phyloP scores from a whole-genome alignment of 2,329 filamentous ascomycete species.

The Neonectria ditissima region DNA sequence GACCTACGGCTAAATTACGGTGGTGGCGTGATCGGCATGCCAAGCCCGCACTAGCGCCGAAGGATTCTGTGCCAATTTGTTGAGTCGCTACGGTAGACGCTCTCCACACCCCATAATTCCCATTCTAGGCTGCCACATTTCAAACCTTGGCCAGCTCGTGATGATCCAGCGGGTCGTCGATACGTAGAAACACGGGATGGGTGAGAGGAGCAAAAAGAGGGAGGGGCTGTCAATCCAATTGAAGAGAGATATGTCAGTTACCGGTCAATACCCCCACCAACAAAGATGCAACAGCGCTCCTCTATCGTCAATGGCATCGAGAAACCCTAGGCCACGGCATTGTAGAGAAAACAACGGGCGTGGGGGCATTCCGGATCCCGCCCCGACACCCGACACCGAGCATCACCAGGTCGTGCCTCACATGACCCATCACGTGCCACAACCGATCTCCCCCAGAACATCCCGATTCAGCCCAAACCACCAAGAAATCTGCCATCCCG shows the following conservation, averaged over 20 bases:
- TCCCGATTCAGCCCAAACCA: constrained; percentile 35
- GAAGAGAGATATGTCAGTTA: no score
- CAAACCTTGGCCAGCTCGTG: constrained; percentile 5
- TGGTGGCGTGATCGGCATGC: no score
- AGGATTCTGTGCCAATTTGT: no score
- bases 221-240: no score
- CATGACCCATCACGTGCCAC: constrained; percentile 40
- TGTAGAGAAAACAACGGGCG: background rate
- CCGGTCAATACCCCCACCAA: background rate
- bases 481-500: constrained; percentile 38
- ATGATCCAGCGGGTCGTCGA: constrained; percentile 6
- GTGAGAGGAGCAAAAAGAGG: background rate
- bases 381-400: background rate
- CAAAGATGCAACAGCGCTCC: background rate
- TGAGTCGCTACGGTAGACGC: no score
- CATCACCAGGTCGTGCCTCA: constrained; percentile 4
- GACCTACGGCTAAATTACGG: no score
- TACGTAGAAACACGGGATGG: constrained; percentile 1
- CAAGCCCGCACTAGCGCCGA: no score
- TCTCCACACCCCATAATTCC: constrained; percentile 5
- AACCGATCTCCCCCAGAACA: constrained; percentile 33
- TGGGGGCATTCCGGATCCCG: background rate
- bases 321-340: background rate
- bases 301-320: background rate
- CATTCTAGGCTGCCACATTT: constrained; percentile 30